Base-by-base conservation (phyloP, 306 rosid species). In the Medicago lupulina region DNA sequence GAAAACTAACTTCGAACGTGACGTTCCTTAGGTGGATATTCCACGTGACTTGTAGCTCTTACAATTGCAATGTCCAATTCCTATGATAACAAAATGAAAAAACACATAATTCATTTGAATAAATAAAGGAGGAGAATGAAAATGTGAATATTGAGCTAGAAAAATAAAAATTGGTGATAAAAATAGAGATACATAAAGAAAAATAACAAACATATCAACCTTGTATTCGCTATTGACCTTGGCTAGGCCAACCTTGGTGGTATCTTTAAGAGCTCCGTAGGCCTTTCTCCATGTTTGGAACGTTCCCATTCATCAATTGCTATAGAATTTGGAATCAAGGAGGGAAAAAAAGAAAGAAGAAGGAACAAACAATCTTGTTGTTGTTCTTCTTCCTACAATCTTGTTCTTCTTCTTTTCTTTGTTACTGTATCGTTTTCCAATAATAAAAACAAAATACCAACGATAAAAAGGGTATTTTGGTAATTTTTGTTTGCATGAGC, bases 201-300 rank as follows among this genome's bases (percentile, higher is more conserved):
- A 71, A 12, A 71, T 36, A 25, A 10, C 1, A 15, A 3, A 7
- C 21, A 66, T 1, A 6, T 8, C 0, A 40, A 94, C 98, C 97
- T 92, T 95, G 86, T 82, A 87, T 64, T 95, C 98, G 83, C 97
- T 95, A 19, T 90, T 89, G 86, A 95, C 93, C 84, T 95, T 95
- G 80, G 97, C 97, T n/a, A 95, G 89, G 86, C 98, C 98, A 81
- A 95, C 98, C 85, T 43, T 92, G 84, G 98, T 95, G 38, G 97
- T 83, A 67, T 95, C 98, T 74, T 95, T 95, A 73, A 95, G 88
- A 85, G 96, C 98, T 80, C 98, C 98, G 79, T 90, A 92, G 69
- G 97, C 97, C 68, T 89, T 95, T 76, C 96, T 84, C 9, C 86
- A 90, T 88, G 85, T 89, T 64, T 88, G 77, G 73, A 87, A 91